These are phyloP conservation scores for Capsicum rhomboideum DNA, from an alignment of 257 asterid genomes.

Conservation along the genomic window DNA sequence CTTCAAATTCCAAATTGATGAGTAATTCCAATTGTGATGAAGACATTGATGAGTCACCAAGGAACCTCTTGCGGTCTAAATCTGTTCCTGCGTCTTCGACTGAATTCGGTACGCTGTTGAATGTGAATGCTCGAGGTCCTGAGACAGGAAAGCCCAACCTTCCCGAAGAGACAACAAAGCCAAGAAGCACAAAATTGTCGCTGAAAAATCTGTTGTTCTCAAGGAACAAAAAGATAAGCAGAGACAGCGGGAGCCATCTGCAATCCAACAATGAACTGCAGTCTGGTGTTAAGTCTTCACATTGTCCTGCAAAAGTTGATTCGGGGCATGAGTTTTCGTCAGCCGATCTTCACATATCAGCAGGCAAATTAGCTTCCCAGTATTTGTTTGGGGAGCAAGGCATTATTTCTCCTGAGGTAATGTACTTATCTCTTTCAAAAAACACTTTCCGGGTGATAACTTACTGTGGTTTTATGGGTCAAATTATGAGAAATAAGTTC, in stretches of 20 bases:
- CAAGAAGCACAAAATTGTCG: constrained; percentile 49
- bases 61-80: constrained; percentile 71
- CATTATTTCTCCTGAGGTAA: constrained; percentile 49
- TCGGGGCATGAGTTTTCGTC: constrained; percentile 12
- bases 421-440: neutral
- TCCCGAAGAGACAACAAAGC: constrained; percentile 38
- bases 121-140: constrained; percentile 22
- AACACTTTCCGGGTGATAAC: neutral
- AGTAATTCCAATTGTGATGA: constrained; percentile 25
- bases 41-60: constrained; percentile 30
- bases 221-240: constrained; percentile 47
- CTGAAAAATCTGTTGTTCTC: constrained; percentile 72
- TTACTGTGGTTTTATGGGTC: neutral
- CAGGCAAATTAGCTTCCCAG: constrained; percentile 28
- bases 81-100: constrained; percentile 77
- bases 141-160: constrained; percentile 27
- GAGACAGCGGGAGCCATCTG: constrained; percentile 29
- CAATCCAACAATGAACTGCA: constrained; percentile 29
- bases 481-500: neutral
- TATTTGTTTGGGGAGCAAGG: constrained; percentile 18
- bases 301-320: constrained; percentile 15
- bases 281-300: constrained; percentile 6
- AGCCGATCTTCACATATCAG: constrained; percentile 18
- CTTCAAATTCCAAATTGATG: constrained; percentile 16
- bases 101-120: constrained; percentile 34